Evolutionary conservation across 306 rosid genomes (phyloP), one percentile per base, ranked within the genome.

Genomic region (Quercus rubra): DNA sequence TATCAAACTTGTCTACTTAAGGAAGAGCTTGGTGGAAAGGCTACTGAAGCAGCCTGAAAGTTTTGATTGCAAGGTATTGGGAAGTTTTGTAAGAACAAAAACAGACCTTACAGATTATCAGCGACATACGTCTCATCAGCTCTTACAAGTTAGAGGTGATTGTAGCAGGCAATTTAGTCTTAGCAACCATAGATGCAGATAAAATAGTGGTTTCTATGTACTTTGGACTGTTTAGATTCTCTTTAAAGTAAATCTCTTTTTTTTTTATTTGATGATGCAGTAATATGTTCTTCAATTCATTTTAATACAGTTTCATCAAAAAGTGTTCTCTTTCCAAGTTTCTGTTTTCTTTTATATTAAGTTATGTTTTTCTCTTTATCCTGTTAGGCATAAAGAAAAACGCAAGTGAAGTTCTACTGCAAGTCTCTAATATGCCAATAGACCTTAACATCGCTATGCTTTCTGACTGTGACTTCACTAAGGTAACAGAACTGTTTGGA

Each of bases 391-490:
- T 91, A 31, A 74, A 27, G 59, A 81, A 69, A 54, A 43, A 27
- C n/a, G 51, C 68, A 19, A 28, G 58, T 28, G 86, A 70, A 76
- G 25, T 82, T 33, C 86, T 79, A 82, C 79, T 93, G 86, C 78
- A 85, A 87, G 88, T 91, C 83, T 88, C 92, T 71, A 66, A 67
- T 78, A 46, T 63, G 75, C 52, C 73, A 70, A 43, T 77, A 41
- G 75, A 83, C 41, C 74, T 91, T 49, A 79, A 86, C 38, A 74
- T 90, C 49, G 77, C 82, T 49, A 82, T 73, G 78, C 88, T 93
- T 8, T 89, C 91, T 21, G 93, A 91, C 76, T 76, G 76, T 20
- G 95, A 89, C 73, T 70, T 91, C 79, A 91, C 89, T 20, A 87
- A 93, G 92, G 95, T 93, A 86, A 41, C 46, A 55, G 5, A 30